Base-by-base conservation (phyloP, 495 filamentous ascomycete species). In the Talaromyces trachyspermus region DNA sequence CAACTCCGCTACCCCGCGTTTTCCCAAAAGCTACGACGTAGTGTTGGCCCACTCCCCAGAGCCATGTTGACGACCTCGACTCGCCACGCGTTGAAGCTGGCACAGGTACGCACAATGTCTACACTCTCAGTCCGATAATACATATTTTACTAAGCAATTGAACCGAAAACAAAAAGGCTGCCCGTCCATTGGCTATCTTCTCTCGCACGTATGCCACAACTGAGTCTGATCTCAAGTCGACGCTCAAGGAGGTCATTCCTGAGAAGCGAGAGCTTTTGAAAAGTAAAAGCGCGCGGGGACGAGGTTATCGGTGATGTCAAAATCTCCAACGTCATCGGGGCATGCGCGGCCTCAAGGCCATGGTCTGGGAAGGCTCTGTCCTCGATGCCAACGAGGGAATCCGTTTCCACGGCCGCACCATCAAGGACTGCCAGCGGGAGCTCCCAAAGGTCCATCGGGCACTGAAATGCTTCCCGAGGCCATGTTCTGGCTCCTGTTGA, bases 401-500 rank as follows among this genome's bases (percentile, higher is more conserved):
- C 61, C 87, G 92, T 41, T 98, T 98, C 77, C 92, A 96, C 63
- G 94, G 94, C 57, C 83, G 84, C 56, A 96, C 89, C 40, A 98
- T 98, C 75, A 94, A 92, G 71, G 92, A 98, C 61, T 98, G 92
- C 76, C 90, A 95, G 60, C 78, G 80, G 48, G 81, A 94, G 61
- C 79, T 98, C 92, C 92, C 56, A 96, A 95, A 72, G 92, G 90
- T 44, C 86, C 79, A 46, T 79, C 85, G 2, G 92, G 92, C 49
- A 92, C 88, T n/a, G 91, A 98, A 72, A 97, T 97, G 94, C 83
- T 98, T 2, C 92, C 92, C 29, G 92, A 98, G 68, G 83, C 89
- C 60, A 97, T 98, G 92, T 98, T 98, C 78, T 98, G 92, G 92
- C 84, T 98, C 20, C 83, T 98, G 12, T 69, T 98, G 50, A 98